Conservation (phyloP, 176 grass and related monocot genomes). For the Neostapfia colusana region DNA sequence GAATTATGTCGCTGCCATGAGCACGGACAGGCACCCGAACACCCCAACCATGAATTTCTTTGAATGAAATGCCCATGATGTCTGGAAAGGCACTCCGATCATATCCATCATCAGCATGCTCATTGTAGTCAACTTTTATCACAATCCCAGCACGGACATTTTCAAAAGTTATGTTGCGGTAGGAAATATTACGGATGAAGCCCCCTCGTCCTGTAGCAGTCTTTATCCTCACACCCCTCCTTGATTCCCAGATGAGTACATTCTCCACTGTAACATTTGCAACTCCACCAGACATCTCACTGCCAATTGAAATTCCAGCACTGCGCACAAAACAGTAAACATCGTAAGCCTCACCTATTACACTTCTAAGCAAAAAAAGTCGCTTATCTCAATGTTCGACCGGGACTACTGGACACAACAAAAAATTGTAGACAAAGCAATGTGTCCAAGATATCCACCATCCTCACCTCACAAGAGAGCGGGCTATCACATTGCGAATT, state of each 20-base stretch:
- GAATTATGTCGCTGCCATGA: slow-evolving; percentile 79
- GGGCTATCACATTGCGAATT: slow-evolving; percentile 69
- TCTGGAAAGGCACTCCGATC: slow-evolving; percentile 59
- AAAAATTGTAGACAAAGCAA: slow-evolving; percentile 25
- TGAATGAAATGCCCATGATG: slow-evolving; percentile 68
- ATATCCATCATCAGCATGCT: slow-evolving; percentile 81
- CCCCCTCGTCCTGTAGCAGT: slow-evolving; percentile 76
- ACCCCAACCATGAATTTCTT: slow-evolving; percentile 61
- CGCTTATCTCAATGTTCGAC: background rate
- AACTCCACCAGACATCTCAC: slow-evolving; percentile 94
- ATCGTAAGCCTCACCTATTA: slow-evolving; percentile 26
- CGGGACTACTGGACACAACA: background rate
- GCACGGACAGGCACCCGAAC: slow-evolving; percentile 87
- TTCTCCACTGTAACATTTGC: slow-evolving; percentile 76
- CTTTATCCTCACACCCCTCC: slow-evolving; percentile 79
- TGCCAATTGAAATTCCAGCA: slow-evolving; percentile 93
- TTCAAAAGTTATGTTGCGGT: slow-evolving; percentile 69
- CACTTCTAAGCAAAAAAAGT: slow-evolving; percentile 1
- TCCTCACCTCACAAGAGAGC: slow-evolving; percentile 76
- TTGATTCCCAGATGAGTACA: slow-evolving; percentile 69
- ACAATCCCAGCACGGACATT: slow-evolving; percentile 68
- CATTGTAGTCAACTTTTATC: slow-evolving; percentile 84
- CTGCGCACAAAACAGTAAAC: slow-evolving; percentile 42
- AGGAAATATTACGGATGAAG: slow-evolving; percentile 68
- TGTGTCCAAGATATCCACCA: slow-evolving; percentile 10